A percentile compares a stretch with the other conserved stretches of the same genome.
Conservation (phyloP, 768 basidiomycete species). For the Suillus plorans region DNA sequence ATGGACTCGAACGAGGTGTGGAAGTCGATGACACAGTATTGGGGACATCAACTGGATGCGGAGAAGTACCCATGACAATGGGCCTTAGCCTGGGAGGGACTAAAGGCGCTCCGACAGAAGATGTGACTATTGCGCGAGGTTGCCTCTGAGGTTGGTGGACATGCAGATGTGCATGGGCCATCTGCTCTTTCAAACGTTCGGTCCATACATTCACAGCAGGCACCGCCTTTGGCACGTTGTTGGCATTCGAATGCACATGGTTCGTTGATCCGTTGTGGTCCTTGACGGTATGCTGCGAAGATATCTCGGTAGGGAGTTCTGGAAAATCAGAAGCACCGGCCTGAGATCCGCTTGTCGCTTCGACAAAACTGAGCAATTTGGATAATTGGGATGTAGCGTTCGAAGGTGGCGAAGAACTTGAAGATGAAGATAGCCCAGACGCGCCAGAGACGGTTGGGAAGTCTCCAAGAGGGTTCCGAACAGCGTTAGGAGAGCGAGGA, state of each 20-base stretch:
- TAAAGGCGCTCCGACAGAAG: constrained; percentile 10
- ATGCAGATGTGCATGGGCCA: constrained; percentile 23
- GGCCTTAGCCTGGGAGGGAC: constrained; percentile 17
- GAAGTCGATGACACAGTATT: constrained; percentile 7
- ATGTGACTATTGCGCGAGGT: constrained; percentile 12
- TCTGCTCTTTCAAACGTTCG: constrained; percentile 41
- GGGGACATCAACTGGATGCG: neutral
- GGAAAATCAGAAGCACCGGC: constrained; percentile 3
- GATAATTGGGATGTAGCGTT: neutral
- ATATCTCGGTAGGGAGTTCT: constrained; percentile 3
- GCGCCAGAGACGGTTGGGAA: constrained; percentile 3
- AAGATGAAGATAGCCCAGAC: constrained; percentile 7
- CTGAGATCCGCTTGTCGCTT: neutral
- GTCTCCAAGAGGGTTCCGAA: constrained; percentile 9
- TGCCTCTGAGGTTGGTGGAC: constrained; percentile 21
- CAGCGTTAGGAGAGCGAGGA: constrained; percentile 25
- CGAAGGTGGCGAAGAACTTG: constrained; percentile 9
- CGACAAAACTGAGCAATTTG: neutral
- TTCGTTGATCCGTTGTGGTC: neutral
- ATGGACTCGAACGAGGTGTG: constrained; percentile 4
- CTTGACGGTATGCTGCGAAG: neutral
- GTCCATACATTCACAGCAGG: constrained; percentile 42
- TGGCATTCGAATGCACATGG: constrained; percentile 8
- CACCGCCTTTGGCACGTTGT: constrained; percentile 17
- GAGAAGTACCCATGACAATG: constrained; percentile 12